Evolutionary conservation across 192 early-diverging fungal genomes (phyloP).

Genomic region (Podila epigama): DNA sequence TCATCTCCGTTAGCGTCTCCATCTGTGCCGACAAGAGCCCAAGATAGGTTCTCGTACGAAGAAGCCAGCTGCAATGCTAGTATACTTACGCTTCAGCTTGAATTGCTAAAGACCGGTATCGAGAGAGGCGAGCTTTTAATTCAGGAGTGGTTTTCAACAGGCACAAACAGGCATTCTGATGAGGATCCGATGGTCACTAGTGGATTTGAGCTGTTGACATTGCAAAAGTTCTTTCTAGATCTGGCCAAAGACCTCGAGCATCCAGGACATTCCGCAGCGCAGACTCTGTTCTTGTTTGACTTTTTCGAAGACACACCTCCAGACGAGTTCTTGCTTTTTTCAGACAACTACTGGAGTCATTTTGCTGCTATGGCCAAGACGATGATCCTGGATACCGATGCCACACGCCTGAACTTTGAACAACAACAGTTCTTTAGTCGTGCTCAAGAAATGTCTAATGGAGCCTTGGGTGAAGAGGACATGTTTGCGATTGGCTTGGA

Average conservation of each 20-base stretch:
- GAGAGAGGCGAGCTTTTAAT: slow-evolving; percentile 22
- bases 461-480: slow-evolving; percentile 4
- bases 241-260: slow-evolving; percentile 3
- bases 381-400: slow-evolving; percentile 20
- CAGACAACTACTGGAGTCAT: slow-evolving; percentile 57
- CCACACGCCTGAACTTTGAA: neutral
- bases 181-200: slow-evolving; percentile 10
- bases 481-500: slow-evolving; percentile 15
- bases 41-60: slow-evolving; percentile 36
- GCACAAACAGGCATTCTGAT: neutral
- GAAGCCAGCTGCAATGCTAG: slow-evolving; percentile 39
- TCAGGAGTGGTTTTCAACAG: slow-evolving; percentile 18
- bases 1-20: neutral
- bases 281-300: slow-evolving; percentile 45
- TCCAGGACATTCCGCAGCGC: neutral
- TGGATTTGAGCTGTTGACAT: slow-evolving; percentile 31
- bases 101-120: slow-evolving; percentile 28
- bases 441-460: neutral
- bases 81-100: slow-evolving; percentile 20
- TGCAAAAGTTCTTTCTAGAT: slow-evolving; percentile 25
- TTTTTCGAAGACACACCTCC: slow-evolving; percentile 44
- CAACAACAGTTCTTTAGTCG: slow-evolving; percentile 6
- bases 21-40: slow-evolving; percentile 1
- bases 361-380: slow-evolving; percentile 55
- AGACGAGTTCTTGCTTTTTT: slow-evolving; percentile 47